A percentile compares a stretch with the other conserved stretches of the same genome.
phyloP scores from a whole-genome alignment of 225 moss, liverwort and hornwort genomes.

The Sphagnum tenellum region DNA sequence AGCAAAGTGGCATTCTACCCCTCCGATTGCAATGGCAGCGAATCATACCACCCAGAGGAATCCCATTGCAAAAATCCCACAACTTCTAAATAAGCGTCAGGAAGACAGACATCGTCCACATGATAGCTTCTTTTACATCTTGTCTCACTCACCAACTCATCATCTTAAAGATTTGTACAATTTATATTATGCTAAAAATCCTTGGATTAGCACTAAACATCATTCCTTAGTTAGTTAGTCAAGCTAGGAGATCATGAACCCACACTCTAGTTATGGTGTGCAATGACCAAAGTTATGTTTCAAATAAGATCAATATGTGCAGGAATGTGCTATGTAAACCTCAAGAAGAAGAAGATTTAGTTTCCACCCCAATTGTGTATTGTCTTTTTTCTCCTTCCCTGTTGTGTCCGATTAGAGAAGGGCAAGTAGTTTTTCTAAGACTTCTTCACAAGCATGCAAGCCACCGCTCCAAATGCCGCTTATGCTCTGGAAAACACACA shows the following conservation, averaged over 20 bases:
- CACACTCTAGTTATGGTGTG: too few species aligned
- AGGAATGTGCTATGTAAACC: neutral
- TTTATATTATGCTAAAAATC: too few species aligned
- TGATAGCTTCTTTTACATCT: neutral
- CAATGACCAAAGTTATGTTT: too few species aligned
- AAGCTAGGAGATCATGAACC: too few species aligned
- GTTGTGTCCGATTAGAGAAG: neutral
- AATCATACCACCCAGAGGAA: constrained; percentile 1
- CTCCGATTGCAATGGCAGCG: neutral
- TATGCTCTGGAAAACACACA: constrained; percentile 5
- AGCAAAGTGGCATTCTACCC: neutral
- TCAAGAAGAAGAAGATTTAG: neutral
- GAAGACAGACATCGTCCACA: too few species aligned
- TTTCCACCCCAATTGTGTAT: neutral
- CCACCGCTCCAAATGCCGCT: constrained; percentile 13
- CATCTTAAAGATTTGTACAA: too few species aligned
- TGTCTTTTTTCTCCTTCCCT: neutral
- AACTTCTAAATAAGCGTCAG: too few species aligned
- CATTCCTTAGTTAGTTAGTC: too few species aligned
- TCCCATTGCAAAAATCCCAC: neutral
- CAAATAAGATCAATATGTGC: neutral
- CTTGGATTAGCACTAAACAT: too few species aligned
- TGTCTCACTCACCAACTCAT: too few species aligned
- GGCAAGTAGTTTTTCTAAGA: neutral
- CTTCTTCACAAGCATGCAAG: neutral